Base-by-base conservation (phyloP, 2,329 filamentous ascomycete genomes). In the Tolypocladium tropicale region DNA sequence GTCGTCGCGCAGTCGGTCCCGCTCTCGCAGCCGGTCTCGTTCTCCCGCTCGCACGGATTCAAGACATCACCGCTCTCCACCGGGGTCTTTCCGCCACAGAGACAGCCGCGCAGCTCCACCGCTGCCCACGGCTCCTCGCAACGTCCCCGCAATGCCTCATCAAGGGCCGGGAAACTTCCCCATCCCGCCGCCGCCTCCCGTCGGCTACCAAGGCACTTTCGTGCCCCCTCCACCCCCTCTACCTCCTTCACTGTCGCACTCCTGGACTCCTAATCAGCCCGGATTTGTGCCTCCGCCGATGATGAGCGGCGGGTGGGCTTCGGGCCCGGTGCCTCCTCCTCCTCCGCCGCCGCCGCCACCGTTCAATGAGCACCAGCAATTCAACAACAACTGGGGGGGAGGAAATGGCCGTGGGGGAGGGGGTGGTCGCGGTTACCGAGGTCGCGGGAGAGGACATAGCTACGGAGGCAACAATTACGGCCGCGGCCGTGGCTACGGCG, bases 141-240 rank as follows among this genome's bases (percentile, higher is more conserved):
- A 18, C 28, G 32, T 52, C 28, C 30, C 32, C 32, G 6, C 30
- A 18, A 33, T 43, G 53, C 56, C 56, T 36, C 33, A 28, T 12
- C 36, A 37, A 6, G 43, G 28, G 7, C 16, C 33, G 6, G 55
- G 36, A 18, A 32, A 25, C 34, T 52, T 54, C 32, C 33, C 55
- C 16, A 46, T 50, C 11, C 55, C 55, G 6, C 56, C 52, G 14
- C 53, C 56, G 33, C 56, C 68, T 0, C 72, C 72, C 11, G 61
- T 62, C 16, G 72, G 72, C 6, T 76, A 72, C 54, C 67, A 70
- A 51, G 74, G 74, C 3, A 67, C 68, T 11, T 77, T 76, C 74
- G 74, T 74, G 6, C 68, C 67, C 1, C 68, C 67, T 0, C 70
- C 67, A 1, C 66, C 67, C 2, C 68, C 68, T 0, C 70, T 67